These are phyloP conservation scores for Tolypocladium endophyticum DNA, from an alignment of 2,329 filamentous ascomycete genomes.

Conservation along the genomic window DNA sequence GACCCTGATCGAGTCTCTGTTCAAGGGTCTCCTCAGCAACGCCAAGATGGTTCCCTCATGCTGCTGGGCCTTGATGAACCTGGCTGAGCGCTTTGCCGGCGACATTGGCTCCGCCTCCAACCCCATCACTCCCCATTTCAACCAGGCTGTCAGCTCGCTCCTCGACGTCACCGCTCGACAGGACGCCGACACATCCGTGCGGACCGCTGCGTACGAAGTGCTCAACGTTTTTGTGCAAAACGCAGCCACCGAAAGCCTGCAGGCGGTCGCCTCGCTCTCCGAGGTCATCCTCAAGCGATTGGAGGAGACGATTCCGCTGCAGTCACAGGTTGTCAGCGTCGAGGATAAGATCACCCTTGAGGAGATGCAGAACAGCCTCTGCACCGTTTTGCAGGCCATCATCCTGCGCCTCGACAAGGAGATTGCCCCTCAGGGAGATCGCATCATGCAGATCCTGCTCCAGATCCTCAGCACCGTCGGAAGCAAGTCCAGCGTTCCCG, in stretches of 20 bases:
- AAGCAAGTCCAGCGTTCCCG: slow-evolving; percentile 85
- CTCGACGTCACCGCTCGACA: slow-evolving; percentile 74
- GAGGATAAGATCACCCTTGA: slow-evolving; percentile 94
- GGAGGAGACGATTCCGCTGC: slow-evolving; percentile 80
- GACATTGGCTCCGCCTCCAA: slow-evolving; percentile 70
- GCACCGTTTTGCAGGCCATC: slow-evolving; percentile 83
- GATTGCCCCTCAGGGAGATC: slow-evolving; percentile 79
- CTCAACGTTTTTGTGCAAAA: slow-evolving; percentile 91
- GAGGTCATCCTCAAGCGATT: slow-evolving; percentile 84
- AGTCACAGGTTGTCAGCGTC: slow-evolving; percentile 88
- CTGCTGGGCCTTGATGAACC: slow-evolving; percentile 98
- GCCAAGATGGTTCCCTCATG: slow-evolving; percentile 97
- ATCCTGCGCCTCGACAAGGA: slow-evolving; percentile 86
- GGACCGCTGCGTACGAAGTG: slow-evolving; percentile 94
- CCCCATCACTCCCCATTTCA: slow-evolving; percentile 82
- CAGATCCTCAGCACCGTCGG: slow-evolving; percentile 69
- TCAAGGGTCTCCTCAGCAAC: slow-evolving; percentile 79
- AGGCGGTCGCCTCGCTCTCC: slow-evolving; percentile 70
- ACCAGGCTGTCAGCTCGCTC: slow-evolving; percentile 78
- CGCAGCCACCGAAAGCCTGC: slow-evolving; percentile 75
- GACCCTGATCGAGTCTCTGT: slow-evolving; percentile 76
- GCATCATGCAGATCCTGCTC: slow-evolving; percentile 84
- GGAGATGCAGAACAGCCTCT: slow-evolving; percentile 94
- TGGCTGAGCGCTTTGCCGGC: slow-evolving; percentile 89
- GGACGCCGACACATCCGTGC: slow-evolving; percentile 77